phyloP scores from a whole-genome alignment of 495 filamentous ascomycete genomes.

The Neurospora sp. region DNA sequence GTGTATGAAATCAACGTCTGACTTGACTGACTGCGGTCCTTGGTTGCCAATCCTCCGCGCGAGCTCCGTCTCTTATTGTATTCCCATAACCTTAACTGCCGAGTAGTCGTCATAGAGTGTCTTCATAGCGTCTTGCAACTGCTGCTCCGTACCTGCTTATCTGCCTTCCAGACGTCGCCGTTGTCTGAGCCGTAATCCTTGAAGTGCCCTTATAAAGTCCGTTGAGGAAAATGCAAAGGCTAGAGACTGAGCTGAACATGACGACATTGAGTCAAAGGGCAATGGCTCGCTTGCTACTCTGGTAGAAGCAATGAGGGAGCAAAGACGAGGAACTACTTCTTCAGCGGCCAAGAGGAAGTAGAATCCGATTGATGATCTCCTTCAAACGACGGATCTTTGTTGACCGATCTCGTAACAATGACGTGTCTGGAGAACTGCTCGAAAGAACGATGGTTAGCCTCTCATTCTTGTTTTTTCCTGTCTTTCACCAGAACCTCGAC shows the following conservation, averaged over 20 bases:
- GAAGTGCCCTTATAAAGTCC: neutral
- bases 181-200: neutral
- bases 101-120: neutral
- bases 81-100: neutral
- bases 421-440: neutral
- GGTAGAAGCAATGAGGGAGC: neutral
- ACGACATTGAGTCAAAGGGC: neutral
- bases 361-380: neutral
- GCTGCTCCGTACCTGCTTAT: neutral
- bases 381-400: neutral
- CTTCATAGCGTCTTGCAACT: neutral
- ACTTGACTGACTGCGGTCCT: neutral
- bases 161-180: neutral
- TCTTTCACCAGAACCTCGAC: neutral
- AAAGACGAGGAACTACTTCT: neutral
- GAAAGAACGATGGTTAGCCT: neutral
- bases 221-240: neutral
- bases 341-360: neutral
- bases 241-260: neutral
- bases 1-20: neutral
- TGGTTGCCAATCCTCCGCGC: neutral
- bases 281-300: neutral
- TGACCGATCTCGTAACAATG: neutral
- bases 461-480: fast-evolving
- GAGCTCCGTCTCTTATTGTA: neutral